Evolutionary conservation across 1,284 basidiomycete species (phyloP).

Genomic region (Marasmius tenuissimus): DNA sequence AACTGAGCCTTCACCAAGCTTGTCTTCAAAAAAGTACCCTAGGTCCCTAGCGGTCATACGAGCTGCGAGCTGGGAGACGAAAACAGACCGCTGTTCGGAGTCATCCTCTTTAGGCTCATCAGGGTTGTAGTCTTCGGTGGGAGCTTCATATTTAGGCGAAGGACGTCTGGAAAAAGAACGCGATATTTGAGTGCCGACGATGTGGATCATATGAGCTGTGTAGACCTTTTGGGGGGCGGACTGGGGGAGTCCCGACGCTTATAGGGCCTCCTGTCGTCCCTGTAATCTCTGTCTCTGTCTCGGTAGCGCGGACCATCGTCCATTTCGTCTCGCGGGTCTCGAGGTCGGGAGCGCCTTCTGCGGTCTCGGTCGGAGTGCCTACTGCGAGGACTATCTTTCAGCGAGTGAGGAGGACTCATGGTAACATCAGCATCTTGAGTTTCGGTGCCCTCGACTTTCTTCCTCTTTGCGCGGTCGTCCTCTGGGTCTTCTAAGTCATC

Average conservation of each 20-base stretch:
- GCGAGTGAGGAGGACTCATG: constrained; percentile 40
- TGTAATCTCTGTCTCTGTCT: constrained; percentile 33
- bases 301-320: constrained; percentile 49
- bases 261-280: constrained; percentile 6
- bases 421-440: constrained; percentile 39
- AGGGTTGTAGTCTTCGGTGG: constrained; percentile 65
- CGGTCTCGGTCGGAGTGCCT: constrained; percentile 34
- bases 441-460: constrained; percentile 40
- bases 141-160: constrained; percentile 72
- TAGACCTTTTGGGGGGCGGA: constrained; percentile 41
- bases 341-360: constrained; percentile 39
- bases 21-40: constrained; percentile 98
- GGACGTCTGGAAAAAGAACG: constrained; percentile 46
- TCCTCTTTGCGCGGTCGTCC: constrained; percentile 58
- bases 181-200: constrained; percentile 2
- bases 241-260: constrained; percentile 24
- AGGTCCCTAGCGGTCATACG: constrained; percentile 94
- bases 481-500: constrained; percentile 50
- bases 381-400: constrained; percentile 51
- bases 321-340: constrained; percentile 59
- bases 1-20: constrained; percentile 88
- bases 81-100: constrained; percentile 95
- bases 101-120: constrained; percentile 84
- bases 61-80: constrained; percentile 96
- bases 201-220: constrained; percentile 18